Conservation (phyloP, 1,284 basidiomycete genomes). For the Lentinus polychrous region DNA sequence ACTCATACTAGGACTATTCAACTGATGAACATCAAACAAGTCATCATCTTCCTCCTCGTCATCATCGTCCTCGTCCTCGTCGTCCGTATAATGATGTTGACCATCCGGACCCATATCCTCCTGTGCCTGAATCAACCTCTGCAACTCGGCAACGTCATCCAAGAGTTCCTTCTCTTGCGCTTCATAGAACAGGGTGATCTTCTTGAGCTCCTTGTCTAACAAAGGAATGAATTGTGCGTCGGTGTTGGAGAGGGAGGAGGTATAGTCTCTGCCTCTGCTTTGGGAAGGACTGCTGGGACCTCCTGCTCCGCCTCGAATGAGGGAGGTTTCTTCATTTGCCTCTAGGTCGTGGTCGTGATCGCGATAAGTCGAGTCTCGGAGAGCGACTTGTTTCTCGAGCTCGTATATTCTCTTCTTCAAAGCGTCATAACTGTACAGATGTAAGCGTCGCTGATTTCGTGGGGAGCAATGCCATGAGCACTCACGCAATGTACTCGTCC, state of each 20-base stretch:
- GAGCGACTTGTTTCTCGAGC: slow-evolving; percentile 62
- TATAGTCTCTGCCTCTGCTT: slow-evolving; percentile 12
- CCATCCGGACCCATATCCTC: slow-evolving; percentile 60
- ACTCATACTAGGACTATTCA: slow-evolving; percentile 17
- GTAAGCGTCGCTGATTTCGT: slow-evolving; percentile 1
- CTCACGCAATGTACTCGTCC: slow-evolving; percentile 86
- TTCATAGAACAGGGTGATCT: slow-evolving; percentile 80
- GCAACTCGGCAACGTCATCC: slow-evolving; percentile 56
- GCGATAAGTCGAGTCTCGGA: slow-evolving; percentile 26
- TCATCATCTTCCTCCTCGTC: slow-evolving; percentile 61
- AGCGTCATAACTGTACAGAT: slow-evolving; percentile 53
- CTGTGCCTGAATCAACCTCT: slow-evolving; percentile 58
- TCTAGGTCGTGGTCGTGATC: slow-evolving; percentile 39
- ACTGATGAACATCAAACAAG: slow-evolving; percentile 22
- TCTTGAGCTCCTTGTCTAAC: slow-evolving; percentile 79
- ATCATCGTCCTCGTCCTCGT: slow-evolving; percentile 53
- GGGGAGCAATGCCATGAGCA: slow-evolving; percentile 10
- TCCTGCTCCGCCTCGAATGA: slow-evolving; percentile 32
- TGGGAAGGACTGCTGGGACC: too few relatives aligned
- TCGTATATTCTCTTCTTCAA: slow-evolving; percentile 86
- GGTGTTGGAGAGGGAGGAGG: slow-evolving; percentile 29
- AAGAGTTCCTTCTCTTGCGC: slow-evolving; percentile 69
- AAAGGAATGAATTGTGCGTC: slow-evolving; percentile 66
- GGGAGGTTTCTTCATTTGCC: slow-evolving; percentile 50
- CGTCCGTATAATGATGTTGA: slow-evolving; percentile 35